Evolutionary conservation across 163 green algal genomes (phyloP).

Genomic region (Coccomyxa subellipsoidea): DNA sequence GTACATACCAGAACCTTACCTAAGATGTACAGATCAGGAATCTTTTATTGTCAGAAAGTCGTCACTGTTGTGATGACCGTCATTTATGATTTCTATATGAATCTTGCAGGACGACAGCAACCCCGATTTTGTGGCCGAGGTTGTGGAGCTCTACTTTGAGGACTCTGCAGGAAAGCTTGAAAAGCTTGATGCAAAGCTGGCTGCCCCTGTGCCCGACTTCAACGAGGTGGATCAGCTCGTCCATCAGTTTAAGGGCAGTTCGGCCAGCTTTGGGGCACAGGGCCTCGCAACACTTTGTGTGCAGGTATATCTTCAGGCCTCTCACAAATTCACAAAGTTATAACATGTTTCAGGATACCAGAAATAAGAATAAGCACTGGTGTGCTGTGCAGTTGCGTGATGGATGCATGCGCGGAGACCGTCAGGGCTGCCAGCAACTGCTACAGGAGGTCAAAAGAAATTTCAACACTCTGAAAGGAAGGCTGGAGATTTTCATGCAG

Average conservation of each 20-base stretch:
- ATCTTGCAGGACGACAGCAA: slow-evolving; percentile 74
- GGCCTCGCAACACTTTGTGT: slow-evolving; percentile 67
- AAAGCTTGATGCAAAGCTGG: slow-evolving; percentile 49
- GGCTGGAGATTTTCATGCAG: slow-evolving; percentile 60
- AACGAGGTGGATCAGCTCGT: slow-evolving; percentile 75
- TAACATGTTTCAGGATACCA: background rate
- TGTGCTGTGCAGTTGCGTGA: slow-evolving; percentile 35
- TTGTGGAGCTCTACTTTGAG: slow-evolving; percentile 83
- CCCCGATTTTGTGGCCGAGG: slow-evolving; percentile 78
- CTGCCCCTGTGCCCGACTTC: slow-evolving; percentile 45
- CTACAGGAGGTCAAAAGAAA: slow-evolving; percentile 47
- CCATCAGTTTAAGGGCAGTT: slow-evolving; percentile 89
- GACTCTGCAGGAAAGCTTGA: slow-evolving; percentile 74
- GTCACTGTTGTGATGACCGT: too few species aligned
- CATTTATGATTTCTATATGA: too few species aligned
- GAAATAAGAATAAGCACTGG: too few species aligned
- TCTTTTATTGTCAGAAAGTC: too few species aligned
- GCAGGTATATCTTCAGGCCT: slow-evolving; percentile 40
- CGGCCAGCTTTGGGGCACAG: slow-evolving; percentile 68
- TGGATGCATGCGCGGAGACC: slow-evolving; percentile 56
- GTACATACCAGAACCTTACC: too few species aligned
- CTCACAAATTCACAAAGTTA: too few species aligned
- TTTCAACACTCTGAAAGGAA: slow-evolving; percentile 48
- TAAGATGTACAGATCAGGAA: too few species aligned
- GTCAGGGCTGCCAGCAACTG: slow-evolving; percentile 46